Base-by-base conservation (phyloP, 2,329 filamentous ascomycete genomes). In the Endoconidiophora polonica region DNA sequence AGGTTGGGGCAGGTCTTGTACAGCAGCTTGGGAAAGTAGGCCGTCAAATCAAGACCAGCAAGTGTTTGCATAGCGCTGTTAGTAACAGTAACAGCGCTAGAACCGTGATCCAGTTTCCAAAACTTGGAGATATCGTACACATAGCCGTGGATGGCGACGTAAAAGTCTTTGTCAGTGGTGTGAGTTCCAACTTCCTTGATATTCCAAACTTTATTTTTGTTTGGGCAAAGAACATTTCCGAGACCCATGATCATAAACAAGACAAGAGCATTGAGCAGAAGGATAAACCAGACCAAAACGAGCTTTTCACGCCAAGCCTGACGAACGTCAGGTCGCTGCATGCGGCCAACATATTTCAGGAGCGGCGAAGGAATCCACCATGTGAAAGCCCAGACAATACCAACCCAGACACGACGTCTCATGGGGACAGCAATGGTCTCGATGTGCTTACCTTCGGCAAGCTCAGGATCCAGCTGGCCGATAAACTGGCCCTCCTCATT, bases 231-330 rank as follows among this genome's bases (percentile, higher is more conserved):
- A 1, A 98, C 64, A 50, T 74, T 77, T 33, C 90, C 88, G 58
- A 98, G 91, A 38, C 68, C 77, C 55, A 95, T 75, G 58, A 98
- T 95, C 75, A 86, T 94, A 67, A 98, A 98, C 52, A 95, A 72
- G 54, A 98, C 76, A 24, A 76, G 60, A 38, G 62, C 86, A 65
- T 98, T 98, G 57, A 94, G 66, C 10, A 98, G 58, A 26, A 84
- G 62, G 57, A 98, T 96, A 48, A 94, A 59, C 52, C 84, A 69
- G 44, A 88, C 79, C 9, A 98, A 69, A 0, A 91, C 82, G 9
- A 98, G 47, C 66, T 98, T 98, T 61, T 98, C 91, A 64, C 91
- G 77, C 91, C 91, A 98, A 0, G 91, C 91, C 77, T 95, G 84
- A 23, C 91, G 84, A 6, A 98, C 86, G 66, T 98, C 91, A 1